Evolutionary conservation across 1,139 yeast genomes (phyloP).

Genomic region (Candida gigantensis): DNA sequence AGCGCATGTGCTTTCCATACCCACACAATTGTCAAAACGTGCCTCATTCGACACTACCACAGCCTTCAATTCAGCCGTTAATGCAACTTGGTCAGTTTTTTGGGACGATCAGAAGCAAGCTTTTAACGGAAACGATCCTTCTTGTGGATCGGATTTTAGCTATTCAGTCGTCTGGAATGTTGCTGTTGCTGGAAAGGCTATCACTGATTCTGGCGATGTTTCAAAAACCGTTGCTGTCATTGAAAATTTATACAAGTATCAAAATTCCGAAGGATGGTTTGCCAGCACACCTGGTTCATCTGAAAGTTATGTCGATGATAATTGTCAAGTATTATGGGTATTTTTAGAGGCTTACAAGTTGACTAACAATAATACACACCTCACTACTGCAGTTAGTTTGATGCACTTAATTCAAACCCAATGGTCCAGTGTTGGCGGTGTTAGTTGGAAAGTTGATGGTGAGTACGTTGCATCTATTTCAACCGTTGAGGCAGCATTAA

Average conservation of each 20-base stretch:
- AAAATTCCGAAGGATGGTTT: constrained; percentile 22
- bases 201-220: constrained; percentile 15
- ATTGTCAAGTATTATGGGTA: constrained; percentile 36
- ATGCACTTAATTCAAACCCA: constrained; percentile 22
- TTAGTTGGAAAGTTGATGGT: constrained; percentile 26
- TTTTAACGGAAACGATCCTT: constrained; percentile 17
- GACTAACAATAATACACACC: constrained; percentile 17
- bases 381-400: constrained; percentile 20
- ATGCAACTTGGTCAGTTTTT: constrained; percentile 16
- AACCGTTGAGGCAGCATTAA: constrained; percentile 35
- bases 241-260: constrained; percentile 15
- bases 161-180: constrained; percentile 26
- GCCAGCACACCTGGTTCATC: constrained; percentile 26
- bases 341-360: constrained; percentile 26
- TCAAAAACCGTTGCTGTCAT: constrained; percentile 11
- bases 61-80: constrained; percentile 8
- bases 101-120: constrained; percentile 17
- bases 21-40: constrained; percentile 1
- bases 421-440: constrained; percentile 28
- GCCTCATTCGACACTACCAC: constrained; percentile 3
- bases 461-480: constrained; percentile 36
- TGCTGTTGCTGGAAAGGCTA: constrained; percentile 25
- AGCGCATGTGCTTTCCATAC: neutral
- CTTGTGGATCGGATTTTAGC: constrained; percentile 7
- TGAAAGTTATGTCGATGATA: constrained; percentile 37